Conservation (phyloP, 345 rosid species). For the Clarkia xantiana region DNA sequence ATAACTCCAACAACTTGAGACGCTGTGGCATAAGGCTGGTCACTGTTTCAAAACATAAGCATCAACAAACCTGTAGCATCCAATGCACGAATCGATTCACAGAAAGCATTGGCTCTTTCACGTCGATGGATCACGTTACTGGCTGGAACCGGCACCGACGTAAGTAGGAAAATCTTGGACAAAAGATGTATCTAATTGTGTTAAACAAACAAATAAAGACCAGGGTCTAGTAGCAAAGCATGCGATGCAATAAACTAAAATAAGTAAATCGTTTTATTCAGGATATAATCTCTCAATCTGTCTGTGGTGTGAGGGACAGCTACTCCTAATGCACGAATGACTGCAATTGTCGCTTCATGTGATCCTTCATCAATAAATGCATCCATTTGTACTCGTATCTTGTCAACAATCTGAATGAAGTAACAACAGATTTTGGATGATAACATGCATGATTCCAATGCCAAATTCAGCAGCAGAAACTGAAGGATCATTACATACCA, state of each 20-base stretch:
- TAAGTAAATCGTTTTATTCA: conserved; percentile 1
- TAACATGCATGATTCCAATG: background rate
- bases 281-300: conserved; percentile 83
- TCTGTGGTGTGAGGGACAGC: conserved; percentile 94
- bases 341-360: conserved; percentile 87
- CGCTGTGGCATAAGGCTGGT: too few relatives aligned
- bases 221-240: background rate
- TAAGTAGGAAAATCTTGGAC: conserved; percentile 76
- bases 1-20: too few relatives aligned
- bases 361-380: conserved; percentile 99
- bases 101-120: conserved; percentile 76
- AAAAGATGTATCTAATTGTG: conserved; percentile 41
- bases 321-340: conserved; percentile 65
- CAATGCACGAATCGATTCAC: conserved; percentile 90
- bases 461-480: too few relatives aligned
- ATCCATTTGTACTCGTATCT: conserved; percentile 97
- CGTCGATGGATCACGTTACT: conserved; percentile 55
- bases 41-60: too few relatives aligned
- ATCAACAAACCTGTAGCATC: conserved; percentile 71
- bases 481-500: conserved; percentile 25
- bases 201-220: conserved; percentile 24
- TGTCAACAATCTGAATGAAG: conserved; percentile 70
- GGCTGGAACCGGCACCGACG: conserved; percentile 44
- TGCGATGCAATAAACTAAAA: background rate
- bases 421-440: background rate